phyloP scores from a whole-genome alignment of 805 yeast genomes.

The Candida methanosorbosa region DNA sequence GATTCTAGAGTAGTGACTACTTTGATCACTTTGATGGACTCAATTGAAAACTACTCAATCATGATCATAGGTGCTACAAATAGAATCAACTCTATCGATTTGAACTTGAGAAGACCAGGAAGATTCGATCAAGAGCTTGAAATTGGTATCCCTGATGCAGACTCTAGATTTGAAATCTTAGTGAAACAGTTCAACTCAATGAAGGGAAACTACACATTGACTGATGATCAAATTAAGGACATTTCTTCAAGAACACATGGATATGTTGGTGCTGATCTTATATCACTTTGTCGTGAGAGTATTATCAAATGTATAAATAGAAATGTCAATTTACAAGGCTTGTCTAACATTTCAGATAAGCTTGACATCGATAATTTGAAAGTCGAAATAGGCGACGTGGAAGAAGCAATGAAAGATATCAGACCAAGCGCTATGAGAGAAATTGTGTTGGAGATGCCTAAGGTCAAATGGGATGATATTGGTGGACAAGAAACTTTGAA shows the following conservation, averaged over 20 bases:
- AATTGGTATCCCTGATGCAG: conserved; percentile 86
- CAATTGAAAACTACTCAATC: conserved; percentile 55
- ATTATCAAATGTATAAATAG: conserved; percentile 76
- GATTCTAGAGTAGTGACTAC: conserved; percentile 91
- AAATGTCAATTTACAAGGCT: conserved; percentile 27
- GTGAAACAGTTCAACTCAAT: conserved; percentile 49
- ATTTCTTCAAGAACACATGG: conserved; percentile 86
- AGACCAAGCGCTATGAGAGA: conserved; percentile 98
- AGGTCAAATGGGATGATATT: conserved; percentile 87
- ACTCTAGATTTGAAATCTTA: conserved; percentile 69
- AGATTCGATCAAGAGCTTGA: conserved; percentile 91
- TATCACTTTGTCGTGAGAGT: conserved; percentile 81
- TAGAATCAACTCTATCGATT: conserved; percentile 84
- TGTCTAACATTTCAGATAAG: conserved; percentile 13
- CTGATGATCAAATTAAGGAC: conserved; percentile 43
- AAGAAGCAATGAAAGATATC: conserved; percentile 64
- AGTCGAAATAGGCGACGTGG: conserved; percentile 51
- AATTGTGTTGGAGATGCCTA: conserved; percentile 88
- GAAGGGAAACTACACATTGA: conserved; percentile 39
- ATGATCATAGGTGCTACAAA: conserved; percentile 89
- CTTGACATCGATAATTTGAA: conserved; percentile 24
- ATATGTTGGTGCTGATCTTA: conserved; percentile 93
- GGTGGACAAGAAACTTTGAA: conserved; percentile 91
- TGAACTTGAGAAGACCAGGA: conserved; percentile 85
- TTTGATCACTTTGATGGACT: conserved; percentile 72